Percentiles rank a stretch among this genome's conserved stretches.
Conservation (phyloP, 129 eudicot species). For the Mikania micrantha region DNA sequence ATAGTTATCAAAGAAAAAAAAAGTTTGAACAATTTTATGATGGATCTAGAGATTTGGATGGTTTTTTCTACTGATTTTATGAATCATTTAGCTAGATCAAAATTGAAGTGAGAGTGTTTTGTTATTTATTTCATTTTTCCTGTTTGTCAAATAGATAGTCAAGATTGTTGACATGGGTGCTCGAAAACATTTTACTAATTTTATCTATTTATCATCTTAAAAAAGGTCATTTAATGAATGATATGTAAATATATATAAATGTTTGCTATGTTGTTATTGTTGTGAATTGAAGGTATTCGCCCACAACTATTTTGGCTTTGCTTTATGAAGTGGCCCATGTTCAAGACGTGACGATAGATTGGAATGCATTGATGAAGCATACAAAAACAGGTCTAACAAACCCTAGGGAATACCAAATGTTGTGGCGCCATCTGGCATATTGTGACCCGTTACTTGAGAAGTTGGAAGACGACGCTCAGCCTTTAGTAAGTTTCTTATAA, state of each 20-base stretch:
- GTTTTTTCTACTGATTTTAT: neutral
- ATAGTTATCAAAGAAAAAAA: neutral
- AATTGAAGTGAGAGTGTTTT: neutral
- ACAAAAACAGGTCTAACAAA: slow-evolving; percentile 61
- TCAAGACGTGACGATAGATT: slow-evolving; percentile 49
- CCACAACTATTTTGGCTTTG: slow-evolving; percentile 46
- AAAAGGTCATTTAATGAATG: neutral
- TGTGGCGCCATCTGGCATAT: slow-evolving; percentile 91
- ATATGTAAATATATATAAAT: neutral
- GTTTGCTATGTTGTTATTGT: neutral
- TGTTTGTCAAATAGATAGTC: neutral
- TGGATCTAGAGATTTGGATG: neutral
- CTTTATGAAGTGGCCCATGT: slow-evolving; percentile 62
- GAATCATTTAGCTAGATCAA: neutral
- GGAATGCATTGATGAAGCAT: slow-evolving; percentile 58
- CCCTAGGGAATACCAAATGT: slow-evolving; percentile 77
- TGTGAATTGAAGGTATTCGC: slow-evolving; percentile 49
- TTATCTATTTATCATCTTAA: neutral
- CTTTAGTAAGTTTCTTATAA: slow-evolving; percentile 35
- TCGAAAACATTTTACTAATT: neutral
- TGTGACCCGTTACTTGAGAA: slow-evolving; percentile 38
- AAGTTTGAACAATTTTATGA: neutral
- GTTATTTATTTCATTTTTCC: neutral
- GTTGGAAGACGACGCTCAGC: slow-evolving; percentile 38
- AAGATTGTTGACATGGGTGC: neutral